These are phyloP conservation scores for Globisporangium orthogonon DNA, from an alignment of 352 stramenopile species.

Conservation along the genomic window DNA sequence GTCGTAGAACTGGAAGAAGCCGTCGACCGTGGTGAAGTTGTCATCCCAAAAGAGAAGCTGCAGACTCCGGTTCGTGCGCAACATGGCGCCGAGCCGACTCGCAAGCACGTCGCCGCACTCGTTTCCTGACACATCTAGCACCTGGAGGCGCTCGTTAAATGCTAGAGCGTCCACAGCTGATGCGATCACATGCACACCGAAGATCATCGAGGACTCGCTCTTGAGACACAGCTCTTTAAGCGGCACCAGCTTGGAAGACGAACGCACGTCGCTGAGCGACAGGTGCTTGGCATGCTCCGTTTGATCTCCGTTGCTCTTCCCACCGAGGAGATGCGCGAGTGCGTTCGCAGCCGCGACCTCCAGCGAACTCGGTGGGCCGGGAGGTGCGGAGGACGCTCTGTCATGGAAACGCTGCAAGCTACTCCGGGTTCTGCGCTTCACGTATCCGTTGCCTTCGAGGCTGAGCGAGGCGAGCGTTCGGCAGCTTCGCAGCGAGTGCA, in stretches of 20 bases:
- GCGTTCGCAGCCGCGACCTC: constrained; percentile 35
- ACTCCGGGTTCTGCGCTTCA: constrained; percentile 22
- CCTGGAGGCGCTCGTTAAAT: constrained; percentile 33
- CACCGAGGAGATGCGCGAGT: constrained; percentile 35
- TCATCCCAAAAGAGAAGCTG: constrained; percentile 73
- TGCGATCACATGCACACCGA: constrained; percentile 40
- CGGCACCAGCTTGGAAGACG: constrained; percentile 20
- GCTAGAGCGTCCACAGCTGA: constrained; percentile 37
- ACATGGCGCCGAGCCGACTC: constrained; percentile 25
- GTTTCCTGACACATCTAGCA: constrained; percentile 74
- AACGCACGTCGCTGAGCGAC: constrained; percentile 1
- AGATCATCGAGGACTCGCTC: constrained; percentile 40
- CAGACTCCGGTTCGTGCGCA: constrained; percentile 52
- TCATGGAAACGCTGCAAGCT: constrained; percentile 12
- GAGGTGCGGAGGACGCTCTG: constrained; percentile 1
- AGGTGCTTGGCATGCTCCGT: neutral
- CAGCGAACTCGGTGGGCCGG: constrained; percentile 17
- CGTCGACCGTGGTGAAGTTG: constrained; percentile 68
- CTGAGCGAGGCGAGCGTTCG: constrained; percentile 49
- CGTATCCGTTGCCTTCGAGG: constrained; percentile 63
- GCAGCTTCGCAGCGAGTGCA: constrained; percentile 51
- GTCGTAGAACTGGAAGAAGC: constrained; percentile 59
- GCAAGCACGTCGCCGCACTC: constrained; percentile 61
- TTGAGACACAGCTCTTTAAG: constrained; percentile 59
- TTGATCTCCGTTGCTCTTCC: neutral